Base-by-base conservation (phyloP, 805 yeast genomes). In the Candida vaughaniae region DNA sequence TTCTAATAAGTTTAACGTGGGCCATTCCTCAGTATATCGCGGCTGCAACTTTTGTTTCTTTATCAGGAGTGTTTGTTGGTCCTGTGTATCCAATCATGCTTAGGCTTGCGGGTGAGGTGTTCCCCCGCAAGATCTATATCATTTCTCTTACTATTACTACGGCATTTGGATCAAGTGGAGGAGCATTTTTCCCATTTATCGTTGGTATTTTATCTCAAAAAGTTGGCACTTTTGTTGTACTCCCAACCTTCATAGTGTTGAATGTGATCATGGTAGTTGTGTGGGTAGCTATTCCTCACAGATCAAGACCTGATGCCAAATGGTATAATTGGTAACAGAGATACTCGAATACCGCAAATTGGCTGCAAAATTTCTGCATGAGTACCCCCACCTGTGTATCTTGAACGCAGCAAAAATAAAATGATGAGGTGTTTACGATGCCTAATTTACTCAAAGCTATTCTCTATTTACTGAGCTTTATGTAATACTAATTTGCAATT, bases 11-110 rank as follows among this genome's bases (percentile, higher is more conserved):
- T 0, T 38, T 77, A 6, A 56, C 74, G 3, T 78, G 84, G 84
- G 58, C 62, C 0, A 52, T 77, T 7, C 72, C 75, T 5, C 47
- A 55, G 27, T 51, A 71, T n/a, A 54, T 65, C 5, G 74, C 52
- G 1, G 75, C 73, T n/a, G 78, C 77, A 3, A 58, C 75, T 1
- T 60, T 68, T 33, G 66, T 71, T 12, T 62, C 80, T 5, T 36
- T 73, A 1, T 64, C 73, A 16, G 91, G 90, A 2, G 52, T 78
- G 1, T 74, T 73, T 47, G 71, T 79, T 27, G 91, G 89, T 0
- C 90, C 90, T 1, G 62, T 78, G 23, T 83, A 80, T 57, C 75
- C 71, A 12, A 55, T 76, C 45, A 64, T 74, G 75, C 55, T 75
- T 29, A 61, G 75, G 1, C 48, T 69, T 7, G 63, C 67, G 7